phyloP scores from a whole-genome alignment of 164 flowering plant species.

The Sextonia rubra region DNA sequence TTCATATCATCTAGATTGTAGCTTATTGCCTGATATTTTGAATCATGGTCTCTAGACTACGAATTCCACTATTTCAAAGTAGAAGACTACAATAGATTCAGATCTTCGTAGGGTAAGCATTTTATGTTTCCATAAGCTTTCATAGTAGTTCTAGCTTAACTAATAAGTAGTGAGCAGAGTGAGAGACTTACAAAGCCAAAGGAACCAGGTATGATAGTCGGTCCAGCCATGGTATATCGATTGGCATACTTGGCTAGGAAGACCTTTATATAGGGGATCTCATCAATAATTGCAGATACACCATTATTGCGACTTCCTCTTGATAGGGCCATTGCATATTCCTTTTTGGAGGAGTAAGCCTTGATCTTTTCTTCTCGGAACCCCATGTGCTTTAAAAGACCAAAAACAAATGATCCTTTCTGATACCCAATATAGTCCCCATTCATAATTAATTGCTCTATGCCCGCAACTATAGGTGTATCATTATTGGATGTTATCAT shows the following conservation, averaged over 20 bases:
- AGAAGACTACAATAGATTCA: no score
- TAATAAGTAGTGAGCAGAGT: no score
- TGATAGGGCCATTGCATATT: conserved; percentile 20
- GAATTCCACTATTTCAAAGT: no score
- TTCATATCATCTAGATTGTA: no score
- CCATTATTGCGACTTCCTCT: conserved; percentile 35
- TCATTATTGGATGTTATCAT: conserved; percentile 40
- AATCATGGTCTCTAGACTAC: no score
- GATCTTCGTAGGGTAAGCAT: no score
- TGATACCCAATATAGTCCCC: conserved; percentile 37
- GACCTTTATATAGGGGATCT: conserved; percentile 37
- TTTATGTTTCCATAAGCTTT: no score
- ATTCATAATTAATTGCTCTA: conserved; percentile 22
- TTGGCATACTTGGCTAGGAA: conserved; percentile 23
- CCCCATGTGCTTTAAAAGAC: conserved; percentile 17
- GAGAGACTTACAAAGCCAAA: conserved; percentile 24
- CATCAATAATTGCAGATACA: conserved; percentile 42
- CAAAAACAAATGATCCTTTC: conserved; percentile 30
- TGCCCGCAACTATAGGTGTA: conserved; percentile 30
- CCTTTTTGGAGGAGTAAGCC: conserved; percentile 18
- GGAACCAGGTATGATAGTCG: conserved; percentile 16
- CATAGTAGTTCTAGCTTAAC: no score
- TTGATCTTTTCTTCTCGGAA: conserved; percentile 22
- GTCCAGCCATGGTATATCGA: conserved; percentile 24
- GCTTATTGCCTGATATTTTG: no score